Conservation (phyloP, 1,139 yeast species). For the Starmera stellimalicola region DNA sequence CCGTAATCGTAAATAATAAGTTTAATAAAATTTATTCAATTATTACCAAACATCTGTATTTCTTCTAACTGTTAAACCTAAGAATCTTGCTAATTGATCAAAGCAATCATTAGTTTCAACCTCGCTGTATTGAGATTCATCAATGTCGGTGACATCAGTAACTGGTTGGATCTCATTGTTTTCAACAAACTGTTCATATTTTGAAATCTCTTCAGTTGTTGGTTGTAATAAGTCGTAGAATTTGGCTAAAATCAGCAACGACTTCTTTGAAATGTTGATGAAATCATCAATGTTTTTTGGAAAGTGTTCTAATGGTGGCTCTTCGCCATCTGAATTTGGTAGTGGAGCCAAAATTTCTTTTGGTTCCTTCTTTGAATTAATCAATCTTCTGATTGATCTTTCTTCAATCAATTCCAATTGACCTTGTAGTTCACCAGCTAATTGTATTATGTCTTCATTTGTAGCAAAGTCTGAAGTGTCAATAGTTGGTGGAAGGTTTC, state of each 20-base stretch:
- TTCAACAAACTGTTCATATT: constrained; percentile 35
- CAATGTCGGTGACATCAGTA: constrained; percentile 22
- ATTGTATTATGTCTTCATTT: constrained; percentile 73
- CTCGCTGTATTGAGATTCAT: constrained; percentile 28
- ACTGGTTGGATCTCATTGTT: constrained; percentile 27
- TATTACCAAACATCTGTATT: constrained; percentile 40
- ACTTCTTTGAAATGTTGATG: constrained; percentile 31
- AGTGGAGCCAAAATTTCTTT: constrained; percentile 40
- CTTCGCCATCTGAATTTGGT: constrained; percentile 68
- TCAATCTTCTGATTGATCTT: constrained; percentile 49
- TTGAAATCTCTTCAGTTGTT: constrained; percentile 36
- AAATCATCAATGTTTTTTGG: constrained; percentile 57
- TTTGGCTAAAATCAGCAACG: constrained; percentile 45
- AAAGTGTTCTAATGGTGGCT: constrained; percentile 41
- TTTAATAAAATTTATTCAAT: not conserved
- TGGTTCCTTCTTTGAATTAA: constrained; percentile 34
- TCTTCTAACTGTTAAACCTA: constrained; percentile 54
- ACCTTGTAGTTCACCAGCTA: constrained; percentile 83
- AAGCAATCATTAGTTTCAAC: constrained; percentile 42
- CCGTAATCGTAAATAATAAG: constrained; percentile 19
- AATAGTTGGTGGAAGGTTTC: constrained; percentile 14
- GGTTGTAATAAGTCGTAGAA: constrained; percentile 64
- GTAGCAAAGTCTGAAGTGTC: constrained; percentile 60
- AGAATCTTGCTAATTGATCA: constrained; percentile 56
- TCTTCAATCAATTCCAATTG: constrained; percentile 71